phyloP scores from a whole-genome alignment of 2,329 filamentous ascomycete species.

The Aspergillus pseudonomiae region DNA sequence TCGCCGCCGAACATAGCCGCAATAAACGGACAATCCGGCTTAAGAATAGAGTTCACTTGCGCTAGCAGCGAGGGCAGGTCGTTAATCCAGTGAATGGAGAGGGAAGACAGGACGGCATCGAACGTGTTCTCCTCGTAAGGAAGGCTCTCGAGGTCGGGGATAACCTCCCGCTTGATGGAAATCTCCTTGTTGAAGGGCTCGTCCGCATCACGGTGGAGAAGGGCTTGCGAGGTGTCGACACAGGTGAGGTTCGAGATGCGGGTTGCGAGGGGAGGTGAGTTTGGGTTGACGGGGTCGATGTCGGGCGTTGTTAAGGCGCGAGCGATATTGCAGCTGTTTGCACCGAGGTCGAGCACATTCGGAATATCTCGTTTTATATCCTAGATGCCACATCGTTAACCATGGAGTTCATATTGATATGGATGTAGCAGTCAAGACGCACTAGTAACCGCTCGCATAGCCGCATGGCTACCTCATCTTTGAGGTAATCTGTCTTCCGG shows the following conservation, averaged over 20 bases:
- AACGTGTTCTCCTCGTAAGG: constrained; percentile 78
- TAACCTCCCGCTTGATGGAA: constrained; percentile 71
- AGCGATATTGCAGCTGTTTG: constrained; percentile 93
- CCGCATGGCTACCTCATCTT: constrained; percentile 84
- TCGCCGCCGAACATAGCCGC: constrained; percentile 97
- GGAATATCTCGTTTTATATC: constrained; percentile 91
- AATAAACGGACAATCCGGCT: constrained; percentile 88
- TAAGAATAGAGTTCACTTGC: constrained; percentile 83
- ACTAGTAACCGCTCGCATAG: constrained; percentile 85
- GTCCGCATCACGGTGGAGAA: constrained; percentile 77
- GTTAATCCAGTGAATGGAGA: constrained; percentile 97
- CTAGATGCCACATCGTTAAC: constrained; percentile 45
- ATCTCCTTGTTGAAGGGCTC: constrained; percentile 71
- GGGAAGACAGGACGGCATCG: constrained; percentile 84
- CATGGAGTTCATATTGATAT: not conserved
- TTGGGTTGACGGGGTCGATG: constrained; percentile 58
- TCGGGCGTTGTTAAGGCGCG: constrained; percentile 73
- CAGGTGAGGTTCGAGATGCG: constrained; percentile 76
- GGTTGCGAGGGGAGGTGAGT: constrained; percentile 61
- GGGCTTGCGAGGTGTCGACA: constrained; percentile 74
- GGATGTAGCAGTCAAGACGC: constrained; percentile 23
- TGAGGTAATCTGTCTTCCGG: constrained; percentile 85
- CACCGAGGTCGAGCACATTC: constrained; percentile 85
- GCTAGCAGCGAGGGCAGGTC: constrained; percentile 83
- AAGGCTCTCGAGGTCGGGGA: constrained; percentile 68